These are phyloP conservation scores for Leccinum longicurvipes DNA, from an alignment of 768 basidiomycete genomes.

Conservation along the genomic window DNA sequence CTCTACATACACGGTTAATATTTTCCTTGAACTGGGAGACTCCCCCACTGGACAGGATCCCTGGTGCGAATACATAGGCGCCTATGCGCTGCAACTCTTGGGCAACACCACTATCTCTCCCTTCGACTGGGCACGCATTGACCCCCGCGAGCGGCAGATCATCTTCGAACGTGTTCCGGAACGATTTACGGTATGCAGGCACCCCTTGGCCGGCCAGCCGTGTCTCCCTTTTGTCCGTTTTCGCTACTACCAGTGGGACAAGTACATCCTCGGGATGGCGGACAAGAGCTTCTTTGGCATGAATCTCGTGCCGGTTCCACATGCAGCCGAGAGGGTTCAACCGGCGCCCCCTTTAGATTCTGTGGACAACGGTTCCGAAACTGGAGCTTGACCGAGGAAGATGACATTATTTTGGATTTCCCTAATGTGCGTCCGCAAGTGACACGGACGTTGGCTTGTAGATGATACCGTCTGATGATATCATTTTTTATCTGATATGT, in stretches of 20 bases:
- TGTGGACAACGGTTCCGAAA: no score
- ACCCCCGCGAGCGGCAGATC: constrained; percentile 2
- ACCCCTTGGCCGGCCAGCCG: not conserved
- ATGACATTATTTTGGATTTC: no score
- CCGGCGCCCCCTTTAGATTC: no score
- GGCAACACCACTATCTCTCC: not conserved
- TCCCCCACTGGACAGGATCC: not conserved
- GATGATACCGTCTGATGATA: no score
- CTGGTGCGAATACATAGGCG: constrained; percentile 23
- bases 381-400: no score
- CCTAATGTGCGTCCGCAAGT: no score
- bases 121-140: constrained; percentile 6
- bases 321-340: no score
- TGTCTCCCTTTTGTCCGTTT: constrained; percentile 11
- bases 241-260: constrained; percentile 21
- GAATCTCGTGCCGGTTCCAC: not conserved
- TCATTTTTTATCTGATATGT: no score
- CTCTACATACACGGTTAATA: constrained; percentile 24
- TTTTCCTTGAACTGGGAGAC: constrained; percentile 16
- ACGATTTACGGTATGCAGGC: not conserved
- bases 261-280: constrained; percentile 11
- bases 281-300: not conserved
- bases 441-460: no score
- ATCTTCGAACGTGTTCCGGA: constrained; percentile 3
- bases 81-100: constrained; percentile 16